These are phyloP conservation scores for Thermoascus crustaceus DNA, from an alignment of 2,329 filamentous ascomycete species.

Conservation along the genomic window DNA sequence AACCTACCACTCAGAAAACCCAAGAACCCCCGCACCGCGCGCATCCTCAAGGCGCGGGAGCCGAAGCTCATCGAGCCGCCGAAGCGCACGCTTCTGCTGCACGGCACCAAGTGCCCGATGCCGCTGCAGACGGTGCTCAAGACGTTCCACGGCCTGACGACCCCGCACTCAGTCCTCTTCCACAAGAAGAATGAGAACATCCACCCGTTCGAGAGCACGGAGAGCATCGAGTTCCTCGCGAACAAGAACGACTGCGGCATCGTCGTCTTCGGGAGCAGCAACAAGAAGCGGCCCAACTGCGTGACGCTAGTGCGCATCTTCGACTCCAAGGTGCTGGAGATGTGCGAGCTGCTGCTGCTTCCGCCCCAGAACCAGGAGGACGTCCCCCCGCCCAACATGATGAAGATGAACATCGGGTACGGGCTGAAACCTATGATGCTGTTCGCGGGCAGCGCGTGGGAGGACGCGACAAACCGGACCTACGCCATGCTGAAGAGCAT, in stretches of 20 bases:
- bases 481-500: slow-evolving; percentile 83
- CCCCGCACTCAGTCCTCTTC: slow-evolving; percentile 80
- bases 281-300: slow-evolving; percentile 92
- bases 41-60: slow-evolving; percentile 85
- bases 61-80: slow-evolving; percentile 84
- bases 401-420: slow-evolving; percentile 58
- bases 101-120: slow-evolving; percentile 77
- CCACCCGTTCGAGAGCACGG: slow-evolving; percentile 85
- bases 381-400: slow-evolving; percentile 38
- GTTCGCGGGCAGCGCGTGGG: slow-evolving; percentile 85
- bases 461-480: slow-evolving; percentile 67
- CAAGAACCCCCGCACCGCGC: slow-evolving; percentile 82
- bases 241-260: slow-evolving; percentile 91
- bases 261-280: slow-evolving; percentile 73
- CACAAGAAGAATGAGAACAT: slow-evolving; percentile 88
- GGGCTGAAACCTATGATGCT: slow-evolving; percentile 82
- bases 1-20: slow-evolving; percentile 47
- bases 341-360: slow-evolving; percentile 84
- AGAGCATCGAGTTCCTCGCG: slow-evolving; percentile 87
- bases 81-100: slow-evolving; percentile 82
- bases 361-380: slow-evolving; percentile 49
- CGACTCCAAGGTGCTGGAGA: slow-evolving; percentile 80
- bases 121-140: slow-evolving; percentile 73
- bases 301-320: slow-evolving; percentile 79
- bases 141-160: slow-evolving; percentile 77